Conservation (phyloP, 2,329 filamentous ascomycete species). For the Ustulina deusta region DNA sequence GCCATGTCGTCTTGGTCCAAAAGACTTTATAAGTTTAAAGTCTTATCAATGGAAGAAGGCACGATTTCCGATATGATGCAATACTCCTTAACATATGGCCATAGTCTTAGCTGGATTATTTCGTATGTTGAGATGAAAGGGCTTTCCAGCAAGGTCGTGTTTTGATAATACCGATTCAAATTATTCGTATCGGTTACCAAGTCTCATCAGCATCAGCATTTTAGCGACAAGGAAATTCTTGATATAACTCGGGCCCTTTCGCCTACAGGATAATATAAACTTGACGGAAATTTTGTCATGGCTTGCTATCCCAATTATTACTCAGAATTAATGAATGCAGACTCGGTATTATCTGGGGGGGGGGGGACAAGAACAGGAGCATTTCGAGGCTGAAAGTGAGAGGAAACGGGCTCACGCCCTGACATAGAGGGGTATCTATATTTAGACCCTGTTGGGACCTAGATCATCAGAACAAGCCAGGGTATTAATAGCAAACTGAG, state of each 20-base stretch:
- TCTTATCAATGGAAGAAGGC: neutral
- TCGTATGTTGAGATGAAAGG: neutral
- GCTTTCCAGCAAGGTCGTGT: neutral
- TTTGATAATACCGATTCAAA: neutral
- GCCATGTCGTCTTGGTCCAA: neutral
- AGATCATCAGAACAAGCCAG: no score
- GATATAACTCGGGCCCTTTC: neutral
- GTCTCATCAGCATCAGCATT: neutral
- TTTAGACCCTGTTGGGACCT: no score
- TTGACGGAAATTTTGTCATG: neutral
- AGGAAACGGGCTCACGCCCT: neutral
- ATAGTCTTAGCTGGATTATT: neutral
- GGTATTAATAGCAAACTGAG: no score
- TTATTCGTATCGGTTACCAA: neutral
- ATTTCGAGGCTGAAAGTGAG: neutral
- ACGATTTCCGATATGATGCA: neutral
- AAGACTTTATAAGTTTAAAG: neutral
- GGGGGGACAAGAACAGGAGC: neutral
- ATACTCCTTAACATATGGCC: neutral
- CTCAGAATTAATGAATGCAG: neutral
- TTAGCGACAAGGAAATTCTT: neutral
- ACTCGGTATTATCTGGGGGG: no score
- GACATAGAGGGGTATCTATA: no score
- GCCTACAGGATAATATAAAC: slow-evolving; percentile 1
- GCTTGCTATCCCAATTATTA: neutral